These are phyloP conservation scores for Pleurotus giganteus DNA, from an alignment of 768 basidiomycete genomes.

Conservation along the genomic window DNA sequence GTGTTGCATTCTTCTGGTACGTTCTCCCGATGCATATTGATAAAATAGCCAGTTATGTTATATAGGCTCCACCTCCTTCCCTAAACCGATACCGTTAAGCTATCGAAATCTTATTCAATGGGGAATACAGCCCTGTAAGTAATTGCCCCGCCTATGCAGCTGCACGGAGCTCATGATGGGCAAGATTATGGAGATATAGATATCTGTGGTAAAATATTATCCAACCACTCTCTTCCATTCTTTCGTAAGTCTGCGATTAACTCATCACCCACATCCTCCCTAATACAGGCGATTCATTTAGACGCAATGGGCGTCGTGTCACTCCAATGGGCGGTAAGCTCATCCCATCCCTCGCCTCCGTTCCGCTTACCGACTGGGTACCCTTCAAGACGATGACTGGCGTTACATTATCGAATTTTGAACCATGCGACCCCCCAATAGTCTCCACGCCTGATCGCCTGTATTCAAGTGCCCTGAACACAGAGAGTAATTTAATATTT, in stretches of 20 bases:
- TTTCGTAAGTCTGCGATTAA: constrained; percentile 15
- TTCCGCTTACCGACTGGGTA: background rate
- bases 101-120: constrained; percentile 17
- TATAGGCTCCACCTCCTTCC: constrained; percentile 18
- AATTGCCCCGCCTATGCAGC: background rate
- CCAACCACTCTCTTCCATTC: constrained; percentile 16
- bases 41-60: background rate
- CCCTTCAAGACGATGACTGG: constrained; percentile 14
- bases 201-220: constrained; percentile 16
- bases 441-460: constrained; percentile 22
- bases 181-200: constrained; percentile 19
- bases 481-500: constrained; percentile 18
- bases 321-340: constrained; percentile 14
- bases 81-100: constrained; percentile 15
- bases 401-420: constrained; percentile 4
- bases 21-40: background rate
- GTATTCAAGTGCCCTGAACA: constrained; percentile 16
- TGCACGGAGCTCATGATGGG: background rate
- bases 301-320: constrained; percentile 17
- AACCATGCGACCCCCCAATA: constrained; percentile 1
- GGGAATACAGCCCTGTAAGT: constrained; percentile 18
- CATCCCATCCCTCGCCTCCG: background rate
- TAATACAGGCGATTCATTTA: background rate
- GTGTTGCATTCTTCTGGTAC: constrained; percentile 22
- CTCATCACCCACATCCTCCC: background rate